phyloP scores from a whole-genome alignment of 208 protist genomes.

The Tritrichomonas musculus region DNA sequence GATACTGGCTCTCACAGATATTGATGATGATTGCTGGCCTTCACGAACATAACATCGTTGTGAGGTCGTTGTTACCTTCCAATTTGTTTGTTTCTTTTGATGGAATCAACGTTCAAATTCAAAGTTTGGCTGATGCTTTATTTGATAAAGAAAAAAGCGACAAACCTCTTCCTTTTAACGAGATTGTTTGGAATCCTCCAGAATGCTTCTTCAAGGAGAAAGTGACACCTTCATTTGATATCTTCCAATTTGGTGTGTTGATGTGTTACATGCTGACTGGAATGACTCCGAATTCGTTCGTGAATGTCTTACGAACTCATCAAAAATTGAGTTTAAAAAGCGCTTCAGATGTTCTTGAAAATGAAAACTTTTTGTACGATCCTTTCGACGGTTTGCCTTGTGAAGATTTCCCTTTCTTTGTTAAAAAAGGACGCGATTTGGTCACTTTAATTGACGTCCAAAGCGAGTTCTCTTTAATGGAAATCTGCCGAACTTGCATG shows the following conservation, averaged over 20 bases:
- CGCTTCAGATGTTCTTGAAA: neutral
- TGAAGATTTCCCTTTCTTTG: neutral
- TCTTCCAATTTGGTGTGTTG: slow-evolving; percentile 15
- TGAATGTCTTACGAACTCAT: neutral
- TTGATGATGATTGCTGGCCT: neutral
- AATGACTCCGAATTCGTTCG: neutral
- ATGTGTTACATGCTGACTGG: neutral
- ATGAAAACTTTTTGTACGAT: neutral
- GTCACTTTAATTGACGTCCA: neutral
- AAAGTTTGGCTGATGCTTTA: neutral
- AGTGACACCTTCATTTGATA: neutral
- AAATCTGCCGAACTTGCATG: neutral
- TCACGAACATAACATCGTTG: neutral
- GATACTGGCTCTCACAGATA: neutral
- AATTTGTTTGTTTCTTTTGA: neutral
- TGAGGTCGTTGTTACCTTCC: neutral
- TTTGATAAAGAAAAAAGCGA: neutral
- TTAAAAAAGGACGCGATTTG: neutral
- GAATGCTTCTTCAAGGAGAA: neutral
- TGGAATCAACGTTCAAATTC: neutral
- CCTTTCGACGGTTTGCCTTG: neutral
- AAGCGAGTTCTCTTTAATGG: neutral
- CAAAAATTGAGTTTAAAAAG: neutral
- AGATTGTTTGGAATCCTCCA: neutral
- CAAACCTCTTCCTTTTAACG: no score